Base-by-base conservation (phyloP, 2,329 filamentous ascomycete species). In the Reticulascus tulasneorum region DNA sequence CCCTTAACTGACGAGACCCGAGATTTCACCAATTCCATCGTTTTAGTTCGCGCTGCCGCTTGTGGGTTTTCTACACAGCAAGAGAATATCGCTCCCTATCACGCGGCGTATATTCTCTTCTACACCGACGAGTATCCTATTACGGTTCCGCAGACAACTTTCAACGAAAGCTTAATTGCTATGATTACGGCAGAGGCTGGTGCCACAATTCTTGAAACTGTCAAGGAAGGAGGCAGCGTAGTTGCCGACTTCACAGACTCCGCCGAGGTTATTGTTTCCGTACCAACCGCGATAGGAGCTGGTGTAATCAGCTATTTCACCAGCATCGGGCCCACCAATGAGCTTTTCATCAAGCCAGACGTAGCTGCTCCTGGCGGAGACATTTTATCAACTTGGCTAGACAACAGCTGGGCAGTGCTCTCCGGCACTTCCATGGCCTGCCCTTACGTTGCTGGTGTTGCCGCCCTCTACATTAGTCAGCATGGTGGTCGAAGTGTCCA, bases 371-470 rank as follows among this genome's bases (percentile, higher is more conserved):
- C 66, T 6, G 65, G 66, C 31, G 60, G 63, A 28, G 54, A 59
- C 29, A 71, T 72, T 39, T 56, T 66, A 31, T 64, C 63, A 15
- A 69, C 66, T 5, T 70, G 60, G 37, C 62, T 62, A 9, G 26
- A 29, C 9, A 47, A 59, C 21, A 47, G 47, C 12, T 55, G 51
- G 22, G 58, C 58, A n/a, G 56, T 71, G 4, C 53, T 67, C 22
- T 64, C 57, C 29, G 69, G 69, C 29, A 74, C 69, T 2, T 68
- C 63, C 9, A 72, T 73, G 69, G 63, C 67, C 9, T 60, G 58
- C 22, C 66, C 67, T 5, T 67, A 66, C 38, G 54, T 68, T 10
- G 66, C 66, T 17, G 67, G 66, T 18, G 52, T 30, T 13, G 28
- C 28, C 6, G 28, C 28, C 13, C 17, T 30, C 18, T 30, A 20